These are phyloP conservation scores for Trifolium subterraneum DNA, from an alignment of 306 rosid species.

Conservation along the genomic window DNA sequence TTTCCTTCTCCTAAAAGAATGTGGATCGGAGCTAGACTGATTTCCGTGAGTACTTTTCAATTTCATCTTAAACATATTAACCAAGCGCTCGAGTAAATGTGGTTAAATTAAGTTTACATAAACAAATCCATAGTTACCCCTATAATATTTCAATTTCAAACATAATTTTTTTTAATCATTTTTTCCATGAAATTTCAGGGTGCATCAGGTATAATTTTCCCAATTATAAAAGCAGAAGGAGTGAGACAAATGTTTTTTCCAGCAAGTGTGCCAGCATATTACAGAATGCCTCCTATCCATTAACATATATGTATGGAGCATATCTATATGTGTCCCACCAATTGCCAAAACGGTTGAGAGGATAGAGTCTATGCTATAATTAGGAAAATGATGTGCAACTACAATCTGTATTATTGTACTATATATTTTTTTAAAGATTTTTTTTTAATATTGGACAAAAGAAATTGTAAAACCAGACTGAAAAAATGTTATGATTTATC, in stretches of 20 bases:
- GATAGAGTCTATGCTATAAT: neutral
- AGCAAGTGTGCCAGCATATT: constrained; percentile 73
- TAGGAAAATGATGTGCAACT: constrained; percentile 1
- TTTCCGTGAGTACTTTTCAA: constrained; percentile 49
- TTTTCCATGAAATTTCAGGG: constrained; percentile 46
- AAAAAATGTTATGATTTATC: no score
- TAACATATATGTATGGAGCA: constrained; percentile 12
- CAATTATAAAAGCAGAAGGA: constrained; percentile 86
- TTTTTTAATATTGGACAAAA: neutral
- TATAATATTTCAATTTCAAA: neutral
- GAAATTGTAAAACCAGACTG: neutral
- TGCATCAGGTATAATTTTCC: constrained; percentile 82
- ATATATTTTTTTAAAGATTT: neutral
- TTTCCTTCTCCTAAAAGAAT: constrained; percentile 64
- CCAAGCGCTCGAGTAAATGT: neutral
- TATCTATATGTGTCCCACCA: neutral
- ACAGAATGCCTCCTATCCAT: constrained; percentile 71
- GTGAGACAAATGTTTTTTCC: constrained; percentile 90
- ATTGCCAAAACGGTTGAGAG: neutral
- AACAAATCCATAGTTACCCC: no score
- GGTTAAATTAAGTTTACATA: no score
- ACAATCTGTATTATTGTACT: neutral
- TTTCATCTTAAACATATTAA: neutral
- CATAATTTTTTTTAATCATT: constrained; percentile 1
- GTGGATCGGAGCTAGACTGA: constrained; percentile 63